Conservation (phyloP, 1,284 basidiomycete genomes). For the Ceratobasidium sp. region DNA sequence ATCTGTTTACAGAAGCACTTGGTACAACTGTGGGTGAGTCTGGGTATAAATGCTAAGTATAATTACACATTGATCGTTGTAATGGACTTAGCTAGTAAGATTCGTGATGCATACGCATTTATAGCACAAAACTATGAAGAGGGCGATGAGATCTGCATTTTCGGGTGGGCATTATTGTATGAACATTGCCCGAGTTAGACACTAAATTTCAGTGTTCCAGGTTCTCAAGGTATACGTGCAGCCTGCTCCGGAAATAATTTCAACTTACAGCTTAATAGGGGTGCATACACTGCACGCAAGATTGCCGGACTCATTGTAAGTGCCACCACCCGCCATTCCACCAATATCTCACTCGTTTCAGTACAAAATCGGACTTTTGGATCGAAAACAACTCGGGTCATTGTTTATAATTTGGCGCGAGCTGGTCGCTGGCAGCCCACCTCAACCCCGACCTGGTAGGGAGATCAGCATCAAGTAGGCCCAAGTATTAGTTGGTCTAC, state of each 20-base stretch:
- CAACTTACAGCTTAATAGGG: no score
- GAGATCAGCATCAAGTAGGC: neutral
- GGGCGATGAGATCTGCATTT: slow-evolving; percentile 9
- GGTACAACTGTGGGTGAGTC: neutral
- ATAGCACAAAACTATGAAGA: slow-evolving; percentile 31
- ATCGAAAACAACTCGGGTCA: slow-evolving; percentile 4
- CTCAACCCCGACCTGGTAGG: no score
- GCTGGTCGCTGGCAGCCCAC: no score
- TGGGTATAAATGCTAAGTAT: no score
- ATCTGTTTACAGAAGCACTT: no score
- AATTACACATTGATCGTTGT: neutral
- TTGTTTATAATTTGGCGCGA: no score
- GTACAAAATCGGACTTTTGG: slow-evolving; percentile 16
- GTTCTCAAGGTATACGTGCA: neutral
- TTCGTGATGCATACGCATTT: slow-evolving; percentile 37
- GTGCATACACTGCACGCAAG: slow-evolving; percentile 40
- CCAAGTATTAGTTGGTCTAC: neutral
- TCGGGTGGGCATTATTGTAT: neutral
- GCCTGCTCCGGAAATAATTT: slow-evolving; percentile 29
- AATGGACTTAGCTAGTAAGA: slow-evolving; percentile 19
- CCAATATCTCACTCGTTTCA: neutral
- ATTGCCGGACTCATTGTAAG: slow-evolving; percentile 29
- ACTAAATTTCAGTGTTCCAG: no score
- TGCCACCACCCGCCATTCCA: no score
- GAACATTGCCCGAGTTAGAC: neutral